These are phyloP conservation scores for Sporothrix brunneoviolacea DNA, from an alignment of 2,329 filamentous ascomycete species.

Conservation along the genomic window DNA sequence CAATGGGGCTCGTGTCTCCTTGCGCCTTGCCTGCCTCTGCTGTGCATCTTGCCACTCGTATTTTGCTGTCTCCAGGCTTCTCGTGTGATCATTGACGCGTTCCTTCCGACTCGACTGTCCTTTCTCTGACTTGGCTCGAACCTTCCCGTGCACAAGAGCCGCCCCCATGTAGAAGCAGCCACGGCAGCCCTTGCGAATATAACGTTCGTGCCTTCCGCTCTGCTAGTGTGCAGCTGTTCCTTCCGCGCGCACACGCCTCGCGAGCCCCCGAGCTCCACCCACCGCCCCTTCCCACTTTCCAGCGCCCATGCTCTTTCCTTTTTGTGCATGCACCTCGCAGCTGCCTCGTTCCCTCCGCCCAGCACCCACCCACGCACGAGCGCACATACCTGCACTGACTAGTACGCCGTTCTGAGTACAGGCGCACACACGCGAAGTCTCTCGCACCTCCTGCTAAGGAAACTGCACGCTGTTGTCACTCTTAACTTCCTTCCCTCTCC, in stretches of 20 bases:
- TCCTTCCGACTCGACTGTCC: not conserved
- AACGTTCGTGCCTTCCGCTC: not conserved
- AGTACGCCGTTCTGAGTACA: too few relatives aligned
- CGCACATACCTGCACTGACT: too few relatives aligned
- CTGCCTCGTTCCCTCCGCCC: not conserved
- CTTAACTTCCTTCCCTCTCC: not conserved
- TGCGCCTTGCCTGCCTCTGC: not conserved
- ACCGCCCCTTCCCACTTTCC: conserved; percentile 14
- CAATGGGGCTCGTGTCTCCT: conserved; percentile 1
- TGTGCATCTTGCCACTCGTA: not conserved
- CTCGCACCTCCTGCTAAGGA: too few relatives aligned
- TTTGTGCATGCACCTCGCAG: conserved; percentile 4
- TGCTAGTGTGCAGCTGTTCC: not conserved
- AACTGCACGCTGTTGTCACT: too few relatives aligned
- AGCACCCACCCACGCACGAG: not conserved
- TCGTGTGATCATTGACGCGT: not conserved
- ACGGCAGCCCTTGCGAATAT: too few relatives aligned
- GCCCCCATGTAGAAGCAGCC: too few relatives aligned
- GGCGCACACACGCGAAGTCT: too few relatives aligned
- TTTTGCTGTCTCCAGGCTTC: not conserved
- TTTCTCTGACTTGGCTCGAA: not conserved
- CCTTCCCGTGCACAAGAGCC: not conserved
- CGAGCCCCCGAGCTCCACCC: conserved; percentile 10
- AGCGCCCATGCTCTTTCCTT: not conserved
- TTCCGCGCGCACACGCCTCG: conserved; percentile 4